Conservation (phyloP, 1,139 yeast species). For the Barnettozyma hawaiiensis region DNA sequence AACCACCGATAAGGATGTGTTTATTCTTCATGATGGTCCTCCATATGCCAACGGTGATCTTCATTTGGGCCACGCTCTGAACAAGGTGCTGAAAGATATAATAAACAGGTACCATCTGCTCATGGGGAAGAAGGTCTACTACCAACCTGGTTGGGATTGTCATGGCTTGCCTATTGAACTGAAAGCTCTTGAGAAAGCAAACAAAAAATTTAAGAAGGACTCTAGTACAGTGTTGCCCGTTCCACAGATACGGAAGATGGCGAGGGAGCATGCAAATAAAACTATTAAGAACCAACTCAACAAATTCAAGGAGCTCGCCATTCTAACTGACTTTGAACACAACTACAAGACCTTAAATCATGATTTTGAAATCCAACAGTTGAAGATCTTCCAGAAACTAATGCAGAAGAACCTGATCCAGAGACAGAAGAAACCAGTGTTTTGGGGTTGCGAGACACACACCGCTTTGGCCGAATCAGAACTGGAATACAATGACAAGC, state of each 20-base stretch:
- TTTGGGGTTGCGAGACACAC: conserved; percentile 93
- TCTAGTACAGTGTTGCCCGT: conserved; percentile 34
- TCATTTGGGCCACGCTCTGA: conserved; percentile 91
- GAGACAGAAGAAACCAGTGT: conserved; percentile 89
- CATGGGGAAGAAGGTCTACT: conserved; percentile 55
- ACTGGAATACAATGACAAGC: conserved; percentile 74
- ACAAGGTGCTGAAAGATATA: conserved; percentile 83
- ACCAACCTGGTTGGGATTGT: conserved; percentile 97
- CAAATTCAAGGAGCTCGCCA: conserved; percentile 64
- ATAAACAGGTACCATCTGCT: conserved; percentile 67
- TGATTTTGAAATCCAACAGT: conserved; percentile 67
- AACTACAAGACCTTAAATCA: conserved; percentile 71
- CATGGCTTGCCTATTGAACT: conserved; percentile 96
- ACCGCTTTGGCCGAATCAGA: conserved; percentile 98
- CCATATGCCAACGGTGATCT: conserved; percentile 96
- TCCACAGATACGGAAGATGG: conserved; percentile 54
- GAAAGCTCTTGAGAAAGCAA: conserved; percentile 58
- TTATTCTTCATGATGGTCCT: conserved; percentile 91
- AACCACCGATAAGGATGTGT: conserved; percentile 36
- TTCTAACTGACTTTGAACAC: conserved; percentile 75
- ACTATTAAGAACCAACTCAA: conserved; percentile 59
- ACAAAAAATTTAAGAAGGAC: conserved; percentile 33
- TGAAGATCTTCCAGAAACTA: conserved; percentile 62
- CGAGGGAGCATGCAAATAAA: conserved; percentile 59
- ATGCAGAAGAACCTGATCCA: conserved; percentile 63